Evolutionary conservation across 2,329 filamentous ascomycete genomes (phyloP), one percentile per base, ranked within the genome.

Genomic region (Claviceps sp.): DNA sequence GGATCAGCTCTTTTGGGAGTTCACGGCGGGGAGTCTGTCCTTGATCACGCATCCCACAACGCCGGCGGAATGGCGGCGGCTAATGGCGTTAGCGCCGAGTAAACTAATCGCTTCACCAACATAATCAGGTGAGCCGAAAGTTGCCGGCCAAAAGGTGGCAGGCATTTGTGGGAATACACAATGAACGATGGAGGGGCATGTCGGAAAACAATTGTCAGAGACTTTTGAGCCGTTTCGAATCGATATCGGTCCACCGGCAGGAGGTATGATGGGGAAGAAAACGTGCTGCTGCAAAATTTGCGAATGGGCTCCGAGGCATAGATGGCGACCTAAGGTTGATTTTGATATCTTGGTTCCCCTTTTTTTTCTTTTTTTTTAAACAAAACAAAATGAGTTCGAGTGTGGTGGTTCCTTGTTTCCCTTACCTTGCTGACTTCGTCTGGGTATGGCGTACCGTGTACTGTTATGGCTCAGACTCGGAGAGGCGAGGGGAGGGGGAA

Each of bases 41-140:
- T 22, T 34, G 47, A 43, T 14, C 50, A 48, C 13, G 16, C 47
- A 6, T 38, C 50, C 2, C 49, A 48, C 4, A 37, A n/a, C n/a
- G 24, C 49, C 44, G 58, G 58, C n/a, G 58, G 59, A 14, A 46
- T 30, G 7, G 37, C 47, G 8, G 19, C 52, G 30, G 39, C 56
- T 6, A 53, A 52, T 30, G 51, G 50, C 5, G 14, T 55, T 42
- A 50, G 54, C 19, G 13, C 52, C n/a, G 52, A 55, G 11, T 55
- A 53, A 50, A 47, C 13, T 39, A 7, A 34, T 37, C 13, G 6
- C 46, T 39, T 0, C 13, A 16, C 16, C 17, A 38, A 50, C 17
- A 44, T 26, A 26, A 44, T 10, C 1, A 5, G n/a, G 3, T 10
- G 17, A 37, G 7, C 26, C 7, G 24, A 48, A 50, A 44, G 8